These are phyloP conservation scores for Naegleria lovaniensis DNA, from an alignment of 208 protist genomes.

Conservation along the genomic window DNA sequence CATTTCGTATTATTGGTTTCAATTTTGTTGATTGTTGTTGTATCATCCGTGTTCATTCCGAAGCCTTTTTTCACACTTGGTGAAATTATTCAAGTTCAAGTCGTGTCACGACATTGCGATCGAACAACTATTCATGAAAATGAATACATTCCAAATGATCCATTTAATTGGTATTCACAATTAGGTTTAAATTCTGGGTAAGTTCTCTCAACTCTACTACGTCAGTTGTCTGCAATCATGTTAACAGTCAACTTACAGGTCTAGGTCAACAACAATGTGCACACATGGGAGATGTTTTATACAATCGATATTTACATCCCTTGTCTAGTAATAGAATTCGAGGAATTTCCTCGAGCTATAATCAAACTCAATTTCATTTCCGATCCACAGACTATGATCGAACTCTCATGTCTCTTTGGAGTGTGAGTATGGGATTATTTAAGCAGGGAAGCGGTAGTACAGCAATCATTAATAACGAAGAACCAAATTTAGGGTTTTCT, in stretches of 20 bases:
- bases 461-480: not conserved
- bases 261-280: not conserved
- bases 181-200: not conserved
- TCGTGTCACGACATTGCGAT: not conserved
- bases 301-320: not conserved
- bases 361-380: not conserved
- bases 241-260: not conserved
- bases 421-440: slow-evolving; percentile 1
- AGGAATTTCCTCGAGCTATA: not conserved
- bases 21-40: too few relatives aligned
- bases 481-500: not conserved
- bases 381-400: not conserved
- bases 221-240: too few relatives aligned
- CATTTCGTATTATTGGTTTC: too few relatives aligned
- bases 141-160: not conserved
- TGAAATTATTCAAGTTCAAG: not conserved
- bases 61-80: too few relatives aligned
- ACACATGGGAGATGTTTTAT: not conserved
- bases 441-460: not conserved
- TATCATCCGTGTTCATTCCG: too few relatives aligned
- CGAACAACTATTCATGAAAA: not conserved
- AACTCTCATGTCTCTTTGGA: not conserved
- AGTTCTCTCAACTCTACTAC: too few relatives aligned
- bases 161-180: not conserved
- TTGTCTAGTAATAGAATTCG: not conserved